A percentile compares a stretch with the other conserved stretches of the same genome.
Conservation (phyloP, 2,329 filamentous ascomycete genomes). For the Penicillium sp. region DNA sequence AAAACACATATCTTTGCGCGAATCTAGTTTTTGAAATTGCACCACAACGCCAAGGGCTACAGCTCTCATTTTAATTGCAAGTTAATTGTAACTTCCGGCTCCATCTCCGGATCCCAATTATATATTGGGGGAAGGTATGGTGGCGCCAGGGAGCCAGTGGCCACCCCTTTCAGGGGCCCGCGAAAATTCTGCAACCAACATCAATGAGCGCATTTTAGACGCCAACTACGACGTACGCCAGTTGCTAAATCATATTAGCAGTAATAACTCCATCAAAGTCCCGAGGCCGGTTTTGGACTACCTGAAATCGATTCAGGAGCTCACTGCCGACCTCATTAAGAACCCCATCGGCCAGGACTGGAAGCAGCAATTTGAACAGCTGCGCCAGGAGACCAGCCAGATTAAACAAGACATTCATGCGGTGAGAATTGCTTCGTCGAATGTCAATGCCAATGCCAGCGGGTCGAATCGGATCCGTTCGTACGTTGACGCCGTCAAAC, state of each 20-base stretch:
- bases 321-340: neutral
- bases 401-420: neutral
- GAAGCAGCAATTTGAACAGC: neutral
- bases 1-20: no score
- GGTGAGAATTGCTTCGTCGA: neutral
- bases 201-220: neutral
- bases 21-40: no score
- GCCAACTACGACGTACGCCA: neutral
- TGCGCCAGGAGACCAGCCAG: neutral
- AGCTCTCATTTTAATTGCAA: neutral
- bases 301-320: neutral
- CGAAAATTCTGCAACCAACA: neutral
- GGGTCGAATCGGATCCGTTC: neutral
- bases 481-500: neutral
- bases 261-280: neutral
- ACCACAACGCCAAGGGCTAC: no score
- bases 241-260: neutral
- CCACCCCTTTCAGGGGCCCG: neutral
- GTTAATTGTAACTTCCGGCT: neutral
- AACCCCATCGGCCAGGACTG: neutral
- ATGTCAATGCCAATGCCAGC: no score
- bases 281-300: neutral
- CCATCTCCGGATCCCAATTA: neutral
- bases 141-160: neutral
- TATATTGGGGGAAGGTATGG: neutral